Percentiles rank a stretch among this genome's conserved stretches.
These are phyloP conservation scores for Letharia columbiana DNA, from an alignment of 495 filamentous ascomycete species.

Conservation along the genomic window DNA sequence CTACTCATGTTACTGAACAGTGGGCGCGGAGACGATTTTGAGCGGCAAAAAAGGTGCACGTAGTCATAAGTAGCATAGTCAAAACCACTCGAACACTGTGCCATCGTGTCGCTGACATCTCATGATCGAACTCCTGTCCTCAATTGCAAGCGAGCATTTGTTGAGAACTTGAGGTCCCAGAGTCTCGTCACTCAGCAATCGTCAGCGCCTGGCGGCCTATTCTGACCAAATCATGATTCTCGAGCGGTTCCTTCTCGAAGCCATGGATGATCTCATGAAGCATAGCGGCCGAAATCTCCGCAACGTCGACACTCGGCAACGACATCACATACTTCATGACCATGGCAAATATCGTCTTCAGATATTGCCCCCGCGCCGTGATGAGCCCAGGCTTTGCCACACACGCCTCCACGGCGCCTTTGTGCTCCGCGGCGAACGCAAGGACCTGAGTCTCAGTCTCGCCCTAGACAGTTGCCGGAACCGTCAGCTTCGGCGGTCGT, in stretches of 20 bases:
- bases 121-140: not conserved
- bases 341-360: conserved; percentile 14
- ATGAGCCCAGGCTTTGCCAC: conserved; percentile 37
- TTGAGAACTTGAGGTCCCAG: not conserved
- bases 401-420: conserved; percentile 30
- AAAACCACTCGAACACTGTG: no score
- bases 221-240: conserved; percentile 38
- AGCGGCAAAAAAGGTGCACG: no score
- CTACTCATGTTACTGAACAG: no score
- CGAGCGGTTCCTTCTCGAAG: conserved; percentile 39
- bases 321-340: conserved; percentile 15
- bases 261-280: conserved; percentile 39
- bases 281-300: conserved; percentile 38
- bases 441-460: conserved; percentile 37
- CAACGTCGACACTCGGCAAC: conserved; percentile 32
- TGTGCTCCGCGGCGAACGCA: conserved; percentile 31
- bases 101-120: no score
- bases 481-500: not conserved
- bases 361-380: conserved; percentile 21
- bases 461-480: conserved; percentile 27
- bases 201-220: conserved; percentile 29
- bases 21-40: no score
- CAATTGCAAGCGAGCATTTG: not conserved
- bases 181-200: not conserved
- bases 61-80: no score